Conservation (phyloP, 306 rosid species). For the Crataegus laevigata region DNA sequence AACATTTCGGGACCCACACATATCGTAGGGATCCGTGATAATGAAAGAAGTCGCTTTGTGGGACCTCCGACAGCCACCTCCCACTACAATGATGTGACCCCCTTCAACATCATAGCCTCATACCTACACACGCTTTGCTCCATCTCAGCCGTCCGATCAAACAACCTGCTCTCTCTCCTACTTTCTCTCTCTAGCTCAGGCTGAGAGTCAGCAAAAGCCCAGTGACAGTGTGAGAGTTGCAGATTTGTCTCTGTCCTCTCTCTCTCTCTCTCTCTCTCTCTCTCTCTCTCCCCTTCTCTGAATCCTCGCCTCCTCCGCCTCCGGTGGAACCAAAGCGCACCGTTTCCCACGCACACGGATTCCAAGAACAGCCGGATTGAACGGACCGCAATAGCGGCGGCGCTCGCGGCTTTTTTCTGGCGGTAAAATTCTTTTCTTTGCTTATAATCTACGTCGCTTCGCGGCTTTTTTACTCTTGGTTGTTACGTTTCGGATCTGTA, state of each 20-base stretch:
- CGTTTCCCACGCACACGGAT: neutral
- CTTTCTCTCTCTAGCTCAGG: neutral
- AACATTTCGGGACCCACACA: slow-evolving; percentile 11
- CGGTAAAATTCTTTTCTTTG: slow-evolving; percentile 57
- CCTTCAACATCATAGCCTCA: neutral
- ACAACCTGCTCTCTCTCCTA: neutral
- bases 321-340: neutral
- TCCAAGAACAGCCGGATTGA: neutral
- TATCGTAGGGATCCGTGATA: slow-evolving; percentile 50
- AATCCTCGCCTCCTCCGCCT: neutral
- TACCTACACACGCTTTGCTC: neutral
- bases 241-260: neutral
- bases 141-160: slow-evolving; percentile 40
- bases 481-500: slow-evolving; percentile 43
- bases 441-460: slow-evolving; percentile 54
- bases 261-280: no score
- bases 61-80: slow-evolving; percentile 25
- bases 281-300: no score
- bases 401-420: slow-evolving; percentile 5
- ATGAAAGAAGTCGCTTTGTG: slow-evolving; percentile 25
- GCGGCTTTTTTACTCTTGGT: neutral
- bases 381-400: neutral
- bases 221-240: neutral
- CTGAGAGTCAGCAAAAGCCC: slow-evolving; percentile 1
- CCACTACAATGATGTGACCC: neutral